Base-by-base conservation (phyloP, 768 basidiomycete genomes). In the Pisolithus sp. region DNA sequence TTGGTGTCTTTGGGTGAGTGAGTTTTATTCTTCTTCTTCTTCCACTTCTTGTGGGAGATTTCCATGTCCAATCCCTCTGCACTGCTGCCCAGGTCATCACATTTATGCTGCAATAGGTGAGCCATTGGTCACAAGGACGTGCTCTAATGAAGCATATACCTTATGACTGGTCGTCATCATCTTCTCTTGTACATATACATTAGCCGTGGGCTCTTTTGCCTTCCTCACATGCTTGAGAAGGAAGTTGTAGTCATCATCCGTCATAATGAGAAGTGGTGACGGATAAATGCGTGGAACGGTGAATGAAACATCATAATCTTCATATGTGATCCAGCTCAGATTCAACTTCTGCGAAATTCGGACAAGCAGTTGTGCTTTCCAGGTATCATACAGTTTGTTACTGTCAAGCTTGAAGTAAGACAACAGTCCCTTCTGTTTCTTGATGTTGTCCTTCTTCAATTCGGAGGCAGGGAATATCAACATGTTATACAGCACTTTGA, bases 301-400 rank as follows among this genome's bases (percentile, higher is more conserved):
- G 21, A 45, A 46, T 17, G 31, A 34, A 21, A 51, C 42, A 15
- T 20, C 23, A 24, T 51, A 51, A 38, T 51, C 17, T 2, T 51
- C 8, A 3, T 46, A 46, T 15, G 15, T 5, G 23, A 51, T 30
- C 9, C 13, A 2, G n/a, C 7, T 12, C 13, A 44, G 50, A n/a
- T 46, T 46, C 28, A 51, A 34, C 5, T 5, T 28, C 7, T 10
- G 18, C 7, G 21, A 24, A 10, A 51, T 51, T 18, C 37, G 46
- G 42, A 42, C 28, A 10, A 51, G 50, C 9, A 51, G 20, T 15
- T 51, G 50, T 5, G 50, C 50, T 24, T 51, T 51, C 38, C 38
- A 41, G 20, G 42, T 51, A 31, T 51, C 50, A 23, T 28, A 51
- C 12, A 42, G 42, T 31, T 51, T n/a, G 31, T 50, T 5, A 0